Percentiles rank a stretch among this genome's conserved stretches.
phyloP scores from a whole-genome alignment of 768 basidiomycete genomes.

The Hericium rajendrae region DNA sequence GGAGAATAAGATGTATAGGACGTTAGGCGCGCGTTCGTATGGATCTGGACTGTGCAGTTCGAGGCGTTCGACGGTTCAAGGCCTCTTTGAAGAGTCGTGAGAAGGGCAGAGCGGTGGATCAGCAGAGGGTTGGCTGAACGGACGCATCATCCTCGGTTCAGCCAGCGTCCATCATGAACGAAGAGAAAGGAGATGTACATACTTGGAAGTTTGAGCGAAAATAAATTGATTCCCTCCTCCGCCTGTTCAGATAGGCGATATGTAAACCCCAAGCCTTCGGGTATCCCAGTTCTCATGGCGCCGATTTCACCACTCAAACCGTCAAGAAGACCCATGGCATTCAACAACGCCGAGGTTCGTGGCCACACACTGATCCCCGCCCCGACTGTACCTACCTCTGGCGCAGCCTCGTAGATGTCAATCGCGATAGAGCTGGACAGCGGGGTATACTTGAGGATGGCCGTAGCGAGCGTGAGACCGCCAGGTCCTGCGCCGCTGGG shows the following conservation, averaged over 20 bases:
- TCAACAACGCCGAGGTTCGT: not conserved
- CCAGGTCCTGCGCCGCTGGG: not conserved
- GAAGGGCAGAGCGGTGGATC: not conserved
- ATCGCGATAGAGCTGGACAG: not conserved
- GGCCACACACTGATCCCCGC: slow-evolving; percentile 1
- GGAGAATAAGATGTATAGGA: not conserved
- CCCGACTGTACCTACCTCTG: not conserved
- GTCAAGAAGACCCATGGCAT: not conserved
- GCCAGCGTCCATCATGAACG: not conserved
- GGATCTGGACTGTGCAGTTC: not conserved
- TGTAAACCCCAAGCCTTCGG: not conserved
- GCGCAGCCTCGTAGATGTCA: not conserved
- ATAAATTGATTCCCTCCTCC: not conserved
- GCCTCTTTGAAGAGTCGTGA: not conserved
- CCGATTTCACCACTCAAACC: not conserved
- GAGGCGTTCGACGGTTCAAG: not conserved
- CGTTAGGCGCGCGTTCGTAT: not conserved
- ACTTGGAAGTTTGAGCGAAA: not conserved
- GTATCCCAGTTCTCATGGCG: not conserved
- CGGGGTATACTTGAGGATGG: not conserved
- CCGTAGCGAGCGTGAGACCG: not conserved
- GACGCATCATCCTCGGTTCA: not conserved
- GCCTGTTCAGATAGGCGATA: not conserved
- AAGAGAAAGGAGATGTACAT: too few species aligned
- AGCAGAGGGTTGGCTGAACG: not conserved